A percentile compares a stretch with the other conserved stretches of the same genome.
These are phyloP conservation scores for Penicillium sp. DNA, from an alignment of 2,329 filamentous ascomycete species.

Conservation along the genomic window DNA sequence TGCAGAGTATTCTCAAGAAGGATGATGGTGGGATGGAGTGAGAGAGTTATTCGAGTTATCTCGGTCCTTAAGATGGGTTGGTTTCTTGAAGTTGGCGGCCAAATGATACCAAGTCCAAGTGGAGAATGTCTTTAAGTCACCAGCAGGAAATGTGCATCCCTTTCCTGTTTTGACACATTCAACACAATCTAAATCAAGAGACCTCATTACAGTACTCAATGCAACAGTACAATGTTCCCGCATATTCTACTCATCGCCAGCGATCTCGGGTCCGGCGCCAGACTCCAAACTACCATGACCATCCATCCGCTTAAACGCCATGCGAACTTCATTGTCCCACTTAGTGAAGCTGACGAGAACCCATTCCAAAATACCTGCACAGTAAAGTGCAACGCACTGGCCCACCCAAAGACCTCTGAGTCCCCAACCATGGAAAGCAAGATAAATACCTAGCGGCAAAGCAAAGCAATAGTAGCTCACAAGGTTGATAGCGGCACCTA, in stretches of 20 bases:
- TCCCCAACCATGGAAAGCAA: constrained; percentile 84
- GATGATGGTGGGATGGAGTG: no score
- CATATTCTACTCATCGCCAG: neutral
- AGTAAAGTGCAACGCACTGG: constrained; percentile 73
- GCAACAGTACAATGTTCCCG: neutral
- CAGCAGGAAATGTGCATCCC: no score
- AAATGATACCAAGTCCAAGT: no score
- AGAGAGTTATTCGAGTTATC: no score
- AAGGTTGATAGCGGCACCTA: constrained; percentile 76
- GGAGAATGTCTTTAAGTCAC: no score
- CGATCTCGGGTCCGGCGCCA: neutral
- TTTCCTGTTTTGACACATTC: no score
- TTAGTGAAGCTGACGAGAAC: constrained; percentile 60
- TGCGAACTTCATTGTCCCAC: neutral
- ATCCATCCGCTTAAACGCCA: neutral
- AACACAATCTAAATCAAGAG: neutral
- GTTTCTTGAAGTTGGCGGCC: no score
- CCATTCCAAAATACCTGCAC: constrained; percentile 77
- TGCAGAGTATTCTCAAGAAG: no score
- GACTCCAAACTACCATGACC: neutral
- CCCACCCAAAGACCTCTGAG: constrained; percentile 76
- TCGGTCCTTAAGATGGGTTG: no score
- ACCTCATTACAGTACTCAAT: neutral
- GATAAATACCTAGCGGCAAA: constrained; percentile 73
- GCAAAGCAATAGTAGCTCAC: constrained; percentile 80